Evolutionary conservation across 1,139 yeast genomes (phyloP), one percentile per base, ranked within the genome.

Genomic region (Kodamaea sp.): DNA sequence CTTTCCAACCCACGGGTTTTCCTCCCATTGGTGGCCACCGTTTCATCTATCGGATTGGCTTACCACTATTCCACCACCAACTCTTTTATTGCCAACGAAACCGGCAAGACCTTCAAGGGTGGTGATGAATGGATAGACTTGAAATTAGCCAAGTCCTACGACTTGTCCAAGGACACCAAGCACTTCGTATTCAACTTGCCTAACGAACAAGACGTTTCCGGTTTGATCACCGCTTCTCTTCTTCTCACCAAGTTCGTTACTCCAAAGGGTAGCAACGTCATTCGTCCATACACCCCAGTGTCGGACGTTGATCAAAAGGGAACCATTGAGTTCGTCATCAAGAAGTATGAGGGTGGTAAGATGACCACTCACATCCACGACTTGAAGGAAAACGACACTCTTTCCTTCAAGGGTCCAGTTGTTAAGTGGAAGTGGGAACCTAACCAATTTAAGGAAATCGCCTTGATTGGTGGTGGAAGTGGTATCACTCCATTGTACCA

Each of bases 401-500:
- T 94, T 43, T 70, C 95, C 8, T 86, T 94, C 76, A 90, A 89
- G 73, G 99, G 98, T 26, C 98, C 98, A 48, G 77, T 89, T 53
- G 74, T 76, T 52, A 94, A 94, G 73, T 90, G 94, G 88, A 80
- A 84, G 59, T 88, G 95, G 90, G 77, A 78, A 55, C 85, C 92
- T 50, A 90, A 90, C 72, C 78, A 81, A 66, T 92, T 78, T 65
- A 78, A 84, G 53, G 72, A 80, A 45, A 77, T 94, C 55, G 84
- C 85, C 36, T 75, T 92, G 69, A 73, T 92, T 52, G 97, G 97
- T 48, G 98, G 96, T 50, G 98, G 98, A 56, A 76, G 95, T 31
- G 97, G 97, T 63, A 88, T 92, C 63, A 87, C 97, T 20, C 98
- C 97, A 43, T 74, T 90, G 72, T 89, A 75, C 73, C 98, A 92